Evolutionary conservation across 768 basidiomycete species (phyloP).

Genomic region (Leccinum incarnatum): DNA sequence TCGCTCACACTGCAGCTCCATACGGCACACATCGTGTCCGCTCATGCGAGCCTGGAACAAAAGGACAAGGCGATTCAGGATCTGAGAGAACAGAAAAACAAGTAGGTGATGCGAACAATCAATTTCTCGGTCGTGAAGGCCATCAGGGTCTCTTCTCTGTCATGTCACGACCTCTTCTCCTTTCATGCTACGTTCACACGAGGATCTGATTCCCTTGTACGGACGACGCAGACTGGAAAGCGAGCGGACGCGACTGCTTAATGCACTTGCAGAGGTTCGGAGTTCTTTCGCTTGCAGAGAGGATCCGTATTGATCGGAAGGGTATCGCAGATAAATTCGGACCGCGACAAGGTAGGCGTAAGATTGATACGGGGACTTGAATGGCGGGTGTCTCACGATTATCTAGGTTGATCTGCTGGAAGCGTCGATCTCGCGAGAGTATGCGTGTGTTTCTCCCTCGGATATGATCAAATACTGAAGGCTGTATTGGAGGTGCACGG

Average conservation of each 20-base stretch:
- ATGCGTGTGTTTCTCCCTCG: slow-evolving; percentile 21
- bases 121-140: background rate
- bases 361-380: slow-evolving; percentile 3
- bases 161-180: background rate
- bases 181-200: background rate
- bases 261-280: slow-evolving; percentile 65
- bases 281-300: slow-evolving; percentile 6
- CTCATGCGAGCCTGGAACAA: slow-evolving; percentile 74
- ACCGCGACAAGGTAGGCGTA: slow-evolving; percentile 62
- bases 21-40: slow-evolving; percentile 83
- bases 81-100: slow-evolving; percentile 80
- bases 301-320: slow-evolving; percentile 12
- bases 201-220: slow-evolving; percentile 13
- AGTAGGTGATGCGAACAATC: slow-evolving; percentile 44
- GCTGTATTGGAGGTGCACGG: slow-evolving; percentile 48
- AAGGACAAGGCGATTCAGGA: slow-evolving; percentile 79
- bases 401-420: slow-evolving; percentile 65
- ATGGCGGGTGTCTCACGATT: slow-evolving; percentile 3
- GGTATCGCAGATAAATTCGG: slow-evolving; percentile 63
- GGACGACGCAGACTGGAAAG: slow-evolving; percentile 58
- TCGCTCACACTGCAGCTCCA: slow-evolving; percentile 81
- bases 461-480: slow-evolving; percentile 8
- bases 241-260: slow-evolving; percentile 67
- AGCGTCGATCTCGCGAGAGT: slow-evolving; percentile 68
- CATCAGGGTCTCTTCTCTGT: background rate